phyloP scores from a whole-genome alignment of 495 filamentous ascomycete species.

The Lepraria neglecta region DNA sequence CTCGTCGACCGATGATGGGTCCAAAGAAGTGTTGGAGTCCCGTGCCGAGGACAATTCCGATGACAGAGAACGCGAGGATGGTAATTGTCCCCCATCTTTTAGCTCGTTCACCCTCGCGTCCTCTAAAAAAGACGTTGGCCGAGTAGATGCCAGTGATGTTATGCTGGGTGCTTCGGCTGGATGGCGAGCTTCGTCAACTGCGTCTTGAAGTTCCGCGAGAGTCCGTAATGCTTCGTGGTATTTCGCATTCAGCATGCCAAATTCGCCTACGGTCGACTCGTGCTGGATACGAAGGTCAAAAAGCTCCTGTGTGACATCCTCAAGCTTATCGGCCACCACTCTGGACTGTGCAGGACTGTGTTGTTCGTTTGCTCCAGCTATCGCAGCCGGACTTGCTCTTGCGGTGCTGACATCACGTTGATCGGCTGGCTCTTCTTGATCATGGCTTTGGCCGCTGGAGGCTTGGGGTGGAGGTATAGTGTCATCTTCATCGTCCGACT shows the following conservation, averaged over 20 bases:
- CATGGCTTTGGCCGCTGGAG: neutral
- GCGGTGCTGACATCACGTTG: conserved; percentile 26
- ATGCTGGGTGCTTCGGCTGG: conserved; percentile 48
- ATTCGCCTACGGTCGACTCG: conserved; percentile 74
- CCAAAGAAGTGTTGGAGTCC: conserved; percentile 65
- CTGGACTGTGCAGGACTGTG: conserved; percentile 74
- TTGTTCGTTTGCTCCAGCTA: conserved; percentile 38
- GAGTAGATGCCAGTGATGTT: conserved; percentile 49
- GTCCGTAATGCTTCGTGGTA: conserved; percentile 84
- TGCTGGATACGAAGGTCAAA: conserved; percentile 86
- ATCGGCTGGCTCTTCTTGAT: conserved; percentile 25
- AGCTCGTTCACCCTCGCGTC: conserved; percentile 67
- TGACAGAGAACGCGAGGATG: conserved; percentile 90
- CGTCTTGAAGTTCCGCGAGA: conserved; percentile 76
- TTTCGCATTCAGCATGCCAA: conserved; percentile 74
- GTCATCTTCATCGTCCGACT: conserved; percentile 44
- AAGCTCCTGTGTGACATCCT: conserved; percentile 86
- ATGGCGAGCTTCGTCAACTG: conserved; percentile 75
- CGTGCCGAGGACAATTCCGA: conserved; percentile 93
- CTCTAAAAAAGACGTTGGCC: conserved; percentile 90
- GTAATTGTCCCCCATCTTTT: conserved; percentile 70
- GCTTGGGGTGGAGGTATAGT: conserved; percentile 10
- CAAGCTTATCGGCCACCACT: conserved; percentile 87
- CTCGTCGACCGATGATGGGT: conserved; percentile 56
- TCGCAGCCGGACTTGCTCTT: conserved; percentile 27